Conservation (phyloP, 1,284 basidiomycete species). For the Ustilago sp. region DNA sequence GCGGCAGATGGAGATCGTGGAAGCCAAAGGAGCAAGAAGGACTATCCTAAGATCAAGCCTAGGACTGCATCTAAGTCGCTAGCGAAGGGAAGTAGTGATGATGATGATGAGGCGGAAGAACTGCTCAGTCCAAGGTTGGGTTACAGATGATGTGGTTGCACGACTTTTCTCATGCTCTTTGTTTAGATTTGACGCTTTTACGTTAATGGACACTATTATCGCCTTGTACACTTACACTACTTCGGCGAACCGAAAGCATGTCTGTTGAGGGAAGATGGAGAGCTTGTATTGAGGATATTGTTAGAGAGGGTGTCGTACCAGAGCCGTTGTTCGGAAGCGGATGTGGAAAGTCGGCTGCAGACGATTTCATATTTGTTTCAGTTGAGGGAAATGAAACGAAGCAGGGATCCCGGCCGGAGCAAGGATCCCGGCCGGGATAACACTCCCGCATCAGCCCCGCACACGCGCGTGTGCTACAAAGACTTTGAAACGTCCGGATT, state of each 20-base stretch:
- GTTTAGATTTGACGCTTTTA: conserved; percentile 10
- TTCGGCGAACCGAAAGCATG: neutral
- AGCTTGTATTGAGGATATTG: too few relatives aligned
- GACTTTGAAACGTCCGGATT: too few relatives aligned
- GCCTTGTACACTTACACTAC: neutral
- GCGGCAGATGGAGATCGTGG: conserved; percentile 10
- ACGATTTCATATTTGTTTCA: too few relatives aligned
- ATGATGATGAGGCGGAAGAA: conserved; percentile 45
- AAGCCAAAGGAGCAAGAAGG: conserved; percentile 26
- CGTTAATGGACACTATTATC: conserved; percentile 13
- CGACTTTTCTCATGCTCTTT: conserved; percentile 2
- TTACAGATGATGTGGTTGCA: conserved; percentile 10
- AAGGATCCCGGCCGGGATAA: too few relatives aligned
- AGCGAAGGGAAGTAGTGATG: conserved; percentile 26
- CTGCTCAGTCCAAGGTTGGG: conserved; percentile 43
- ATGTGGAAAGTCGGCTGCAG: too few relatives aligned
- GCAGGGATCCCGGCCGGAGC: too few relatives aligned
- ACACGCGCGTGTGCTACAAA: too few relatives aligned
- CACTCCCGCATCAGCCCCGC: too few relatives aligned
- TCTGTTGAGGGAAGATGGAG: neutral
- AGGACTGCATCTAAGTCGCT: conserved; percentile 19
- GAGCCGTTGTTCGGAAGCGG: too few relatives aligned
- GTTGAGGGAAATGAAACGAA: too few relatives aligned
- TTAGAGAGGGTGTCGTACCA: too few relatives aligned
- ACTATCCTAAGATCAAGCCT: conserved; percentile 47